phyloP scores from a whole-genome alignment of 345 rosid genomes.

The Geranium rotundifolium region DNA sequence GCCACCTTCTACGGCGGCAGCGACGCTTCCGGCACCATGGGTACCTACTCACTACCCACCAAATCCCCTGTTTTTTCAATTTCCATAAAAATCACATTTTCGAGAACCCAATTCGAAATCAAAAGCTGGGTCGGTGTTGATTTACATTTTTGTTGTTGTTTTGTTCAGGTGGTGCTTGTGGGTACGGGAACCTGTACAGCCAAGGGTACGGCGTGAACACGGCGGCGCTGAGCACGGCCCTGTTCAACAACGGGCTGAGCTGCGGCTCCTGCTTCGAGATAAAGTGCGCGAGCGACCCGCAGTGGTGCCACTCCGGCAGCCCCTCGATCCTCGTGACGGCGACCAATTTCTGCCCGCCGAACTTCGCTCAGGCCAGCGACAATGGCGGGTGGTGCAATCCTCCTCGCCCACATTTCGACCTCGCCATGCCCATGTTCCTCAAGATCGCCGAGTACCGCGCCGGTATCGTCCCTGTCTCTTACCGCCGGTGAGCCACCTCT shows the following conservation, averaged over 20 bases:
- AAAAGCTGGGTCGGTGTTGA: too few species aligned
- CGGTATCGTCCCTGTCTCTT: slow-evolving; percentile 59
- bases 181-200: slow-evolving; percentile 57
- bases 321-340: slow-evolving; percentile 59
- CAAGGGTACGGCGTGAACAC: slow-evolving; percentile 62
- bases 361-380: slow-evolving; percentile 44
- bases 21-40: slow-evolving; percentile 42
- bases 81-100: not conserved
- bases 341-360: slow-evolving; percentile 63
- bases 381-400: slow-evolving; percentile 91
- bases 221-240: slow-evolving; percentile 63
- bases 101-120: too few species aligned
- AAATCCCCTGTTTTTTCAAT: not conserved
- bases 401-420: slow-evolving; percentile 65
- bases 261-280: slow-evolving; percentile 57
- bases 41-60: slow-evolving; percentile 15
- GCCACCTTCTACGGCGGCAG: slow-evolving; percentile 29
- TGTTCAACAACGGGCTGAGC: slow-evolving; percentile 50
- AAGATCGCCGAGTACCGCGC: slow-evolving; percentile 58
- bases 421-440: slow-evolving; percentile 68
- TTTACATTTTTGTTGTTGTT: not conserved
- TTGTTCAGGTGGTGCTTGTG: slow-evolving; percentile 53
- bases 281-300: slow-evolving; percentile 38
- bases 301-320: slow-evolving; percentile 55
- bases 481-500: slow-evolving; percentile 31